Base-by-base conservation (phyloP, 2,329 filamentous ascomycete genomes). In the Thermochaetoides dissita region DNA sequence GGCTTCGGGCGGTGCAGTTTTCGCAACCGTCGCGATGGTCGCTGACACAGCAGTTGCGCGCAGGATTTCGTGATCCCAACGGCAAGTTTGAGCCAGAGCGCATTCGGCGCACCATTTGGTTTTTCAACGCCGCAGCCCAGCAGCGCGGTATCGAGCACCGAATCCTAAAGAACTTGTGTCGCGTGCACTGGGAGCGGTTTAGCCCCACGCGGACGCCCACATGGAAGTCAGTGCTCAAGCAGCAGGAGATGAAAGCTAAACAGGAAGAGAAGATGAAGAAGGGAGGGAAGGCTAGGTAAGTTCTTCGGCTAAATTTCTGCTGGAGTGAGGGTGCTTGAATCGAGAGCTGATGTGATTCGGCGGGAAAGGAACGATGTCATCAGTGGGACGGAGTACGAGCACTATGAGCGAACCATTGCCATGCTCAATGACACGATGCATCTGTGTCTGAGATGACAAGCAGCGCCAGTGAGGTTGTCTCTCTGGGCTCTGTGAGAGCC, bases 371-470 rank as follows among this genome's bases (percentile, higher is more conserved):
- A 35, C 7, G 49, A 52, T 40, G 11, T 37, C 5, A 43, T 57
- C 46, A 30, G 52, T 34, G 42, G 49, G 17, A 57, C 59, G 6
- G 60, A 67, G 6, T 79, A 70, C 55, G 64, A 68, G 37, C 72
- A 81, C 52, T 84, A 83, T 55, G 72, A 85, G 41, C 73, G 73
- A 63, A 84, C 79, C 7, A 57, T 88, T 38, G 69, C 67, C 11
- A 83, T 83, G 80, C 64, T 88, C 42, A 87, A 88, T 54, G 75
- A 80, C 56, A 78, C 69, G 6, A 79, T 87, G 78, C 72, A 73
- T 1, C 56, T 84, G 35, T 82, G 79, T 54, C 57, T 81, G 44
- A 68, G 72, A 45, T 75, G 57, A 63, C 32, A 2, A 24, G 28
- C 17, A 24, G 17, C 17, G 17, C 17, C 17, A 24, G 17, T 24